Evolutionary conservation across 2,329 filamentous ascomycete genomes (phyloP), one percentile per base, ranked within the genome.

Genomic region (Alternaria burnsii): DNA sequence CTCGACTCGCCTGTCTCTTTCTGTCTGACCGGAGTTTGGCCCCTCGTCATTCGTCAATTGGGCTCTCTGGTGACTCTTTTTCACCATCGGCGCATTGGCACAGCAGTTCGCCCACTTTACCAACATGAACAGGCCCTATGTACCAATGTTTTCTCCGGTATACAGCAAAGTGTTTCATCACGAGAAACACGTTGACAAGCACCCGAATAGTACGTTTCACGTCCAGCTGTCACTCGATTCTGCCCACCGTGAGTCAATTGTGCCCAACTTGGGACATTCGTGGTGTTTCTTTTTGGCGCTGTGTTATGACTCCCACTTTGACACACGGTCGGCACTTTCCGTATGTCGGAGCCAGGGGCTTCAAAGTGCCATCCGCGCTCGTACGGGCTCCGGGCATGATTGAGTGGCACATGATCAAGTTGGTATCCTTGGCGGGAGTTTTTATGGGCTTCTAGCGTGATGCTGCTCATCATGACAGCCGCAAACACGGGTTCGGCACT

Each of bases 11-110:
- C 65, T 66, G 66, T 30, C 71, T 71, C 46, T 58, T 72, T 68
- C 67, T 55, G 72, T 69, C 67, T 77, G 68, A 77, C 75, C 75
- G 75, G 75, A 73, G 66, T 61, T 50, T 65, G 18, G 16, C 20
- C 34, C 48, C 18, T 50, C 59, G 3, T 61, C 53, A 73, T 72
- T 75, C 63, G 69, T 58, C 68, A 67, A 70, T 63, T 50, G 40
- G 52, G 55, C 43, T 36, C 47, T 52, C 58, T 47, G 56, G 28
- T 48, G 42, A 55, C 55, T 48, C 42, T 46, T 22, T 48, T 48
- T 47, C 51, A 55, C 54, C 55, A 60, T 52, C 54, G 51, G 53
- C 32, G 52, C 61, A 26, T 63, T 57, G 55, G 60, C 55, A 55
- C 63, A 70, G 61, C 60, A 70, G 72, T 72, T 74, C 67, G 58